Evolutionary conservation across 352 stramenopile species (phyloP).

Genomic region (Phytopythium delawarense): DNA sequence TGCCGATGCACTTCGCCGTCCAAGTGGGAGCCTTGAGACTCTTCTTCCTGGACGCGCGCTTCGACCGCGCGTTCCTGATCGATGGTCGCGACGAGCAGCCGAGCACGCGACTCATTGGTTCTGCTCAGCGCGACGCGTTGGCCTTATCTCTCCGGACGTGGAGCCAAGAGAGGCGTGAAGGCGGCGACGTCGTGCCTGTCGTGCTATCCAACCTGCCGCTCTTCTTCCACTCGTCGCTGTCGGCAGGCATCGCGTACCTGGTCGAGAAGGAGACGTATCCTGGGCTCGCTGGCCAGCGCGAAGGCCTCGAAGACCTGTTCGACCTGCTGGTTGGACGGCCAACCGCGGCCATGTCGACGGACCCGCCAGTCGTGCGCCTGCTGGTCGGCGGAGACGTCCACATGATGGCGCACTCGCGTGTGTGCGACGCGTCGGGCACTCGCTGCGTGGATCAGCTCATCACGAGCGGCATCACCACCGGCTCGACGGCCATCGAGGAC

Average conservation of each 20-base stretch:
- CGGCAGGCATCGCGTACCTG: conserved; percentile 38
- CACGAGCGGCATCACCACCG: conserved; percentile 56
- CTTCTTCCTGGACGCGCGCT: conserved; percentile 59
- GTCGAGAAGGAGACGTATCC: conserved; percentile 69
- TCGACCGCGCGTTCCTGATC: conserved; percentile 50
- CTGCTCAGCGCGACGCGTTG: conserved; percentile 19
- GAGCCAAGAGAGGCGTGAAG: conserved; percentile 8
- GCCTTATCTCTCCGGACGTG: conserved; percentile 14
- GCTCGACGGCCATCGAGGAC: conserved; percentile 55
- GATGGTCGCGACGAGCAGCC: conserved; percentile 1
- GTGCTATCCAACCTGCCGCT: conserved; percentile 54
- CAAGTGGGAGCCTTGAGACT: conserved; percentile 42
- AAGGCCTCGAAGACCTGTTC: conserved; percentile 33
- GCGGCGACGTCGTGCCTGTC: conserved; percentile 14
- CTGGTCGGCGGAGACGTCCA: conserved; percentile 67
- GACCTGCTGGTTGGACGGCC: background rate
- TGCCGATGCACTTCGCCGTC: conserved; percentile 41
- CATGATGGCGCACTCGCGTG: conserved; percentile 40
- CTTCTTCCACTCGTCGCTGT: conserved; percentile 61
- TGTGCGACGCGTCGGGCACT: conserved; percentile 23
- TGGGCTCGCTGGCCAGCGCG: conserved; percentile 28
- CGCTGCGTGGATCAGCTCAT: conserved; percentile 58
- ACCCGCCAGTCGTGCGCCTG: conserved; percentile 19
- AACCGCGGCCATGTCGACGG: background rate
- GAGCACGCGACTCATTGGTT: conserved; percentile 23